Evolutionary conservation across 805 yeast genomes (phyloP).

Genomic region (Nakazawaea populi): DNA sequence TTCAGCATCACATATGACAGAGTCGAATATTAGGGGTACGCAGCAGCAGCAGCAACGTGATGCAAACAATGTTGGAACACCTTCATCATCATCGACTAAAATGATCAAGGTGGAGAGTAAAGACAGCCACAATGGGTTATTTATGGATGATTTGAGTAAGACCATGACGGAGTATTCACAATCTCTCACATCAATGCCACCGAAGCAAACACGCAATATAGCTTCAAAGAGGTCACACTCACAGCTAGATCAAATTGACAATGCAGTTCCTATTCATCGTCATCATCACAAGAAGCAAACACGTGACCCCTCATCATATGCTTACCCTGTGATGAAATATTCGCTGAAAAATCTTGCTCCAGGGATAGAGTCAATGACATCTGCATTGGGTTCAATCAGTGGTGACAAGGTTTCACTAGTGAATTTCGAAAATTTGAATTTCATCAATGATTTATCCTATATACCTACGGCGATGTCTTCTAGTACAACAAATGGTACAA

Average conservation of each 20-base stretch:
- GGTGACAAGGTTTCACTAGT: constrained; percentile 1
- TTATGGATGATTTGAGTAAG: neutral
- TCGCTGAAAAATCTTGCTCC: neutral
- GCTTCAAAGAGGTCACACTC: neutral
- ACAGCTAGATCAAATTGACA: neutral
- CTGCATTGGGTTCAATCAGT: constrained; percentile 3
- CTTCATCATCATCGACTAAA: neutral
- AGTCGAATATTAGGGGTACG: neutral
- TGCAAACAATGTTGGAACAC: no score
- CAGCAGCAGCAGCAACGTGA: no score
- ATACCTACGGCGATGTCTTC: neutral
- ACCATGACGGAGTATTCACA: neutral
- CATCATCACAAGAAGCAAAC: neutral
- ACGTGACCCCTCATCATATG: no score
- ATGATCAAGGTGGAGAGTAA: neutral
- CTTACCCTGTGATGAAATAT: neutral
- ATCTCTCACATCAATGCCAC: neutral
- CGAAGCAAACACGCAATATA: neutral
- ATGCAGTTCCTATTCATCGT: neutral
- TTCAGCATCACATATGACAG: neutral
- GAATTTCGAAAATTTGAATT: constrained; percentile 3
- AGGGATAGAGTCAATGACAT: constrained; percentile 6
- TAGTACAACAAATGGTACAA: no score
- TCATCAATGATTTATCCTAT: neutral
- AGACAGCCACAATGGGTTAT: neutral